phyloP scores from a whole-genome alignment of 2,329 filamentous ascomycete genomes.

The Graphiopsis chlorocephala region DNA sequence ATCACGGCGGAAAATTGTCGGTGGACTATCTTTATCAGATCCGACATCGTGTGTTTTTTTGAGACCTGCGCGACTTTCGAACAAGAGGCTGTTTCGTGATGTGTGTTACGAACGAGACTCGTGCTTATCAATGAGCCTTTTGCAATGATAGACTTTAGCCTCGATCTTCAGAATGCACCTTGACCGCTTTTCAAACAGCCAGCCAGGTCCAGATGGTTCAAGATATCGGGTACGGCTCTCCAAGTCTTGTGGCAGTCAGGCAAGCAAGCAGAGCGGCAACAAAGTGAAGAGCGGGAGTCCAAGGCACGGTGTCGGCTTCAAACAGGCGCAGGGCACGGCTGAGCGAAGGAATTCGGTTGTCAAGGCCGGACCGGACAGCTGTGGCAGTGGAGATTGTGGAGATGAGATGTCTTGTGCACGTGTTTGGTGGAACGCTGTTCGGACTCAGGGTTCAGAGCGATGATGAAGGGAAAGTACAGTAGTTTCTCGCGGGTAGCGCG shows the following conservation, averaged over 20 bases:
- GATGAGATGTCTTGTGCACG: conserved; percentile 1
- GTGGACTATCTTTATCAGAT: neutral
- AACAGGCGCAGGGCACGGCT: neutral
- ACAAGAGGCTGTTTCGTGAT: neutral
- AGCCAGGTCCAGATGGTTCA: neutral
- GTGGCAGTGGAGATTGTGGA: conserved; percentile 4
- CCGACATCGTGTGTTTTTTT: neutral
- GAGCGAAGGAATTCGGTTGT: neutral
- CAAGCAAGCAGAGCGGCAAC: neutral
- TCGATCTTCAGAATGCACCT: neutral
- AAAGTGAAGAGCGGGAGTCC: neutral
- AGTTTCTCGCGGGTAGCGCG: neutral
- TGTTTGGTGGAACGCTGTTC: conserved; percentile 2
- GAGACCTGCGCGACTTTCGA: neutral
- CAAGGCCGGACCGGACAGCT: neutral
- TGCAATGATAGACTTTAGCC: neutral
- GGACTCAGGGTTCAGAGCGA: neutral
- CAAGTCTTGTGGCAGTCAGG: neutral
- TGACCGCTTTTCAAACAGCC: neutral
- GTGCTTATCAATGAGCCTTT: neutral
- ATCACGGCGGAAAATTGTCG: neutral
- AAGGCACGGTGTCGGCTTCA: neutral
- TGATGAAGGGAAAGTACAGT: neutral
- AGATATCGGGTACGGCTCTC: neutral
- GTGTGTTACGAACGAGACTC: neutral